Base-by-base conservation (phyloP, 139 green algal genomes). In the Pleodorina starrii region DNA sequence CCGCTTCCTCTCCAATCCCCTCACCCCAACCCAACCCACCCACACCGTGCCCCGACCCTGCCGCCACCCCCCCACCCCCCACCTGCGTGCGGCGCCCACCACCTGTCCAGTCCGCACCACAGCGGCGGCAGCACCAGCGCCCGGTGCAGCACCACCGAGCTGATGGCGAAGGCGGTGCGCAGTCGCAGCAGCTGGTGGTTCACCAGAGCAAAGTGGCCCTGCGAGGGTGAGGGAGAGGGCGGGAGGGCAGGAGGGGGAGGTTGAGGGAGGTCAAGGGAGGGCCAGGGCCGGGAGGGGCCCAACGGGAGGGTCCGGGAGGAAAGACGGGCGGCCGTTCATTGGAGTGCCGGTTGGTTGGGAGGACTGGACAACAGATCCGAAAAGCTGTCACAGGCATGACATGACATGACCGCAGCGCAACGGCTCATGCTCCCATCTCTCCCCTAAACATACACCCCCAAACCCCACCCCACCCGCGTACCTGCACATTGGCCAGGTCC, bases 51-150 rank as follows among this genome's bases (percentile, higher is more conserved):
- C n/a, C n/a, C n/a, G n/a, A n/a, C n/a, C n/a, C n/a, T 60, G 14
- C 50, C 50, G 14, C 50, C 17, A 14, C 54, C 29, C 7, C 54
- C 63, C 14, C 35, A n/a, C 69, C 12, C 40, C 69, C 29, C 69
- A 57, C 97, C 97, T 23, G 90, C n/a, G 89, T 99, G 97, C 1
- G 96, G 96, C 36, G 95, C 96, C 97, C 97, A 99, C 84, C 84
- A 89, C 21, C 97, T 86, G 92, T 99, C 97, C 73, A 96, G 93
- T 0, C 95, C 97, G 79, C 96, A 98, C 91, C 88, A 97, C 23
- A 99, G 80, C 59, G 94, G 36, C 0, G 98, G 97, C 63, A 99
- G 90, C 1, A 99, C 88, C 25, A 98, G 83, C 2, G 94, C 94
- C 12, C 97, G 90, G 21, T 93, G 91, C 14, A 97, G 85, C 23